Percentiles rank a stretch among this genome's conserved stretches.
These are phyloP conservation scores for Fusarium graminum DNA, from an alignment of 2,329 filamentous ascomycete species.

Conservation along the genomic window DNA sequence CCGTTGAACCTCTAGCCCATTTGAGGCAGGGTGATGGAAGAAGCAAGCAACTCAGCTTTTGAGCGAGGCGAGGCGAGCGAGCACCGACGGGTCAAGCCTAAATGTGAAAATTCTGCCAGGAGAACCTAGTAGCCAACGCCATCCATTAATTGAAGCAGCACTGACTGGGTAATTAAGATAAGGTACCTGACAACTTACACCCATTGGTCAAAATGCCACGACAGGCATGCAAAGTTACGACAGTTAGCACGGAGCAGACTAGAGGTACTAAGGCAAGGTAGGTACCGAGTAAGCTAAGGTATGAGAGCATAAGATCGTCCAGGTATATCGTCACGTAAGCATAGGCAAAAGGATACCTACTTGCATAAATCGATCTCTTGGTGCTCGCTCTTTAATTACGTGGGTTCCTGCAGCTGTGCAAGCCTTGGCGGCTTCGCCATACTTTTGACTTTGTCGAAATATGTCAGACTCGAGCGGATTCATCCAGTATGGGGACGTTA, in stretches of 20 bases:
- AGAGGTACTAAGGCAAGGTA: background rate
- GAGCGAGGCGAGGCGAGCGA: slow-evolving; percentile 45
- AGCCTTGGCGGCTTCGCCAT: slow-evolving; percentile 39
- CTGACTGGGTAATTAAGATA: slow-evolving; percentile 15
- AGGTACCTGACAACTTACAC: background rate
- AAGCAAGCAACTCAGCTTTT: slow-evolving; percentile 40
- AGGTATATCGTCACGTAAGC: slow-evolving; percentile 34
- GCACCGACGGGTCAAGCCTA: slow-evolving; percentile 29
- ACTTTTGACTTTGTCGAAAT: slow-evolving; percentile 35
- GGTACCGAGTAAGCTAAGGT: slow-evolving; percentile 3
- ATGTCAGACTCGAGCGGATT: slow-evolving; percentile 34
- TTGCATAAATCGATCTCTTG: slow-evolving; percentile 15
- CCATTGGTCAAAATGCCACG: slow-evolving; percentile 42
- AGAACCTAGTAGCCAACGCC: slow-evolving; percentile 46
- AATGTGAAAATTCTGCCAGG: slow-evolving; percentile 52
- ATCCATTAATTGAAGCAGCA: slow-evolving; percentile 44
- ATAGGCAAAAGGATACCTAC: slow-evolving; percentile 32
- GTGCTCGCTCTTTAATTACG: slow-evolving; percentile 13
- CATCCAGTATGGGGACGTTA: slow-evolving; percentile 18
- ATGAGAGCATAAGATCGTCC: slow-evolving; percentile 9
- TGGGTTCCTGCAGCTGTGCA: slow-evolving; percentile 39
- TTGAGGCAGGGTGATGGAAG: slow-evolving; percentile 41
- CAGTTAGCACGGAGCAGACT: slow-evolving; percentile 23
- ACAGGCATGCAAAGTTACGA: slow-evolving; percentile 28
- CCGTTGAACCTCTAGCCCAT: slow-evolving; percentile 35